A percentile compares a stretch with the other conserved stretches of the same genome.
Conservation (phyloP, 768 basidiomycete genomes). For the Suillus clintonianus region DNA sequence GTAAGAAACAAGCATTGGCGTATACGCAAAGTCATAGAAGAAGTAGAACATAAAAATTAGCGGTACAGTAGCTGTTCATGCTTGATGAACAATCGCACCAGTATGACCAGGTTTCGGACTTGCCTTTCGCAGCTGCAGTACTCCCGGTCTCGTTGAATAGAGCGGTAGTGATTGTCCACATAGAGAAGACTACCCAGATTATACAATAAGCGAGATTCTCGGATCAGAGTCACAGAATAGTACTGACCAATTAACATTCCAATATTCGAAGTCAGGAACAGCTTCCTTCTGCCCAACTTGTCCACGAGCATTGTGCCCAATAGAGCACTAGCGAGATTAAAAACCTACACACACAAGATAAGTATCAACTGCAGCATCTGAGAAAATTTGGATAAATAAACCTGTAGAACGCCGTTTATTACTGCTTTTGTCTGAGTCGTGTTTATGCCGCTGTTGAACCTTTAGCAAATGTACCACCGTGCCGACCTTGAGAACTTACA, state of each 20-base stretch:
- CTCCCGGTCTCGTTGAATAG: constrained; percentile 33
- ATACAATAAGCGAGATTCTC: background rate
- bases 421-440: constrained; percentile 52
- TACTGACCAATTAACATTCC: constrained; percentile 57
- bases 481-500: constrained; percentile 21
- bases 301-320: constrained; percentile 66
- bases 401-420: constrained; percentile 67
- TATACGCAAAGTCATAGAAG: constrained; percentile 71
- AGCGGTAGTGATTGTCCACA: constrained; percentile 56
- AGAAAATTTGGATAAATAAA: constrained; percentile 19
- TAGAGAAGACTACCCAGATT: constrained; percentile 43
- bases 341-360: constrained; percentile 39
- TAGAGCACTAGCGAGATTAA: constrained; percentile 63
- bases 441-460: constrained; percentile 43
- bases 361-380: background rate
- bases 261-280: constrained; percentile 66
- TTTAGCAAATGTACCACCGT: background rate
- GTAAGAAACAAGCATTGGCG: constrained; percentile 65
- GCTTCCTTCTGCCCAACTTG: constrained; percentile 62
- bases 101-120: background rate
- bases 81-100: background rate
- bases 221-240: background rate
- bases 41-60: constrained; percentile 61
- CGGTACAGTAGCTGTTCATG: constrained; percentile 53
- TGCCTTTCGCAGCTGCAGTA: constrained; percentile 32